Evolutionary conservation across 2,329 filamentous ascomycete genomes (phyloP).

Genomic region (Colletotrichum lindemuthianum): DNA sequence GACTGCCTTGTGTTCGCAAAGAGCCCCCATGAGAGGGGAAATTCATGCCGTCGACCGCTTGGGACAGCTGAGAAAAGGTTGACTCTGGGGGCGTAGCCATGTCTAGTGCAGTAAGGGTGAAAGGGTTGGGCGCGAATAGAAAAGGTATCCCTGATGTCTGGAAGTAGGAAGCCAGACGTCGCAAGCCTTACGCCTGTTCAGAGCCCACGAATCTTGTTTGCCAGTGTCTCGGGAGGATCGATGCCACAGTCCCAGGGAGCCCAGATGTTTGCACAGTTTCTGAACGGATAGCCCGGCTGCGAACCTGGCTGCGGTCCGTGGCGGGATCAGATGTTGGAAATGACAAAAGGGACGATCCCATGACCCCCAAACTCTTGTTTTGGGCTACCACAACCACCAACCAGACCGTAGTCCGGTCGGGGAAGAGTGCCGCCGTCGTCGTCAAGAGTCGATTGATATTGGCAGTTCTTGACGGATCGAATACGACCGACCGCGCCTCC

Average conservation of each 20-base stretch:
- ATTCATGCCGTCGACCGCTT: conserved; percentile 32
- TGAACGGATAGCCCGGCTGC: conserved; percentile 2
- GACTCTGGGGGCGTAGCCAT: conserved; percentile 16
- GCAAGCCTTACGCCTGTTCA: no score
- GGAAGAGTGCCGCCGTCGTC: not conserved
- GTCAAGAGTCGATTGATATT: not conserved
- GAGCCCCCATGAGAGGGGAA: conserved; percentile 40
- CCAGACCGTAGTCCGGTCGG: not conserved
- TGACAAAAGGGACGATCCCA: not conserved
- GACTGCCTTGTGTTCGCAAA: conserved; percentile 47
- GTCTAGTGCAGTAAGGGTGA: not conserved
- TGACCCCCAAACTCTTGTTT: not conserved
- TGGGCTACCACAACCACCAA: not conserved
- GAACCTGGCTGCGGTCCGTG: conserved; percentile 18
- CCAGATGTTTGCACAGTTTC: conserved; percentile 23
- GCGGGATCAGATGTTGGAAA: conserved; percentile 1
- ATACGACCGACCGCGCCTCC: conserved; percentile 12
- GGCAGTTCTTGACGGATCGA: not conserved
- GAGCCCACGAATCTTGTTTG: conserved; percentile 28
- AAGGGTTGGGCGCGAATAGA: not conserved
- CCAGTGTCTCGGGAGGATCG: conserved; percentile 35
- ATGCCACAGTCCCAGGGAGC: conserved; percentile 22
- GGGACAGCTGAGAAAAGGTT: conserved; percentile 30
- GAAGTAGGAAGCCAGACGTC: no score
- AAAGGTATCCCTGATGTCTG: no score